phyloP scores from a whole-genome alignment of 805 yeast genomes.

The Cyberlindnera maritima region DNA sequence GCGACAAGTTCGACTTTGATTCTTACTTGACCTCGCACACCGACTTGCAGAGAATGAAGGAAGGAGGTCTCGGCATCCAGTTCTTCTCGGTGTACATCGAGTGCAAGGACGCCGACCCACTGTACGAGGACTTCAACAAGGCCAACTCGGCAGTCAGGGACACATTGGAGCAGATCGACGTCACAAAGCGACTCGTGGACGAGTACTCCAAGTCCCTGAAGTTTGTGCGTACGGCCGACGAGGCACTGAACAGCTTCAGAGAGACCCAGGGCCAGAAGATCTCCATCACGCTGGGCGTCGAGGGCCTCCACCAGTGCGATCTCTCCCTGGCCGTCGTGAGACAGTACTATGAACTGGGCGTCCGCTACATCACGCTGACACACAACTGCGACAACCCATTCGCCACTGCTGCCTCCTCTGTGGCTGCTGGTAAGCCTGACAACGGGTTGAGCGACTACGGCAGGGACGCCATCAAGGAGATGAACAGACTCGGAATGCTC shows the following conservation, averaged over 20 bases:
- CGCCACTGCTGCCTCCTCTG: slow-evolving; percentile 52
- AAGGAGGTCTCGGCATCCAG: slow-evolving; percentile 49
- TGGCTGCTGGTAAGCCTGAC: slow-evolving; percentile 44
- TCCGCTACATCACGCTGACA: slow-evolving; percentile 51
- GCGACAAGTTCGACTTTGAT: slow-evolving; percentile 38
- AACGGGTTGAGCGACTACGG: slow-evolving; percentile 43
- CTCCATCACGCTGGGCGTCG: slow-evolving; percentile 49
- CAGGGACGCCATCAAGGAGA: slow-evolving; percentile 39
- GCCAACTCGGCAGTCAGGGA: slow-evolving; percentile 38
- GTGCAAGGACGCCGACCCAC: slow-evolving; percentile 38
- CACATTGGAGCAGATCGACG: slow-evolving; percentile 53
- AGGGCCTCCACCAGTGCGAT: slow-evolving; percentile 55
- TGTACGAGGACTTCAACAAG: slow-evolving; percentile 46
- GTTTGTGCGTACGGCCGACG: slow-evolving; percentile 39
- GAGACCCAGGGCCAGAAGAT: slow-evolving; percentile 30
- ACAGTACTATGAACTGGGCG: slow-evolving; percentile 48
- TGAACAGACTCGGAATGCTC: slow-evolving; percentile 53
- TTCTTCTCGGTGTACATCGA: slow-evolving; percentile 45
- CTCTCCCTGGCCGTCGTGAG: slow-evolving; percentile 47
- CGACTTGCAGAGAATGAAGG: slow-evolving; percentile 38
- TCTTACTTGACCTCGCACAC: slow-evolving; percentile 41
- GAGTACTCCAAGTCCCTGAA: slow-evolving; percentile 28
- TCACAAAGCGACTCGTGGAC: slow-evolving; percentile 40
- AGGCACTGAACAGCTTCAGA: slow-evolving; percentile 37
- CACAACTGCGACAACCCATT: slow-evolving; percentile 58